phyloP scores from a whole-genome alignment of 352 stramenopile species.

The Pythium aristosporum region DNA sequence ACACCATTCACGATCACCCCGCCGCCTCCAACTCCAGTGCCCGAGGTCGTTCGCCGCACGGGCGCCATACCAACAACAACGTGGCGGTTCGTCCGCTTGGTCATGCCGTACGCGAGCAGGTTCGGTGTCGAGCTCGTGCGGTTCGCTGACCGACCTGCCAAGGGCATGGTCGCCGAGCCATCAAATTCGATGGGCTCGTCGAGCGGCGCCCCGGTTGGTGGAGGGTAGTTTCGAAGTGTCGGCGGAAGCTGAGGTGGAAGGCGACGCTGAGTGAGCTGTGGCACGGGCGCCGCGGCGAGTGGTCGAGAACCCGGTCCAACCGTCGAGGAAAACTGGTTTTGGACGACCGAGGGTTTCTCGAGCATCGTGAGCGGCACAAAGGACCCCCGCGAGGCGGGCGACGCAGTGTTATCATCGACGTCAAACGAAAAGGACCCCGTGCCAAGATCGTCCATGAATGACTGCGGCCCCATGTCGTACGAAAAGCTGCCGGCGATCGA shows the following conservation, averaged over 20 bases:
- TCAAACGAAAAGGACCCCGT: constrained; percentile 13
- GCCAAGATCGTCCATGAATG: constrained; percentile 21
- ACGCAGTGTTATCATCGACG: not conserved
- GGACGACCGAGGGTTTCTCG: constrained; percentile 21
- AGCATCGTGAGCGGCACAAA: constrained; percentile 23
- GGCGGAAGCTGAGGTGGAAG: constrained; percentile 1
- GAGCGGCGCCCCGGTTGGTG: constrained; percentile 5
- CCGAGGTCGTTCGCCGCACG: constrained; percentile 13
- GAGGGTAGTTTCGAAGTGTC: constrained; percentile 18
- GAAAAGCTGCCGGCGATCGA: constrained; percentile 28
- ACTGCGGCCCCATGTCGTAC: constrained; percentile 21
- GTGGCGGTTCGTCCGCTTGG: constrained; percentile 28
- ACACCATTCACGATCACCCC: constrained; percentile 21
- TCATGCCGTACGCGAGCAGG: constrained; percentile 24
- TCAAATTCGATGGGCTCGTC: constrained; percentile 18
- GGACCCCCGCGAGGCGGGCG: constrained; percentile 14
- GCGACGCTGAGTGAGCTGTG: constrained; percentile 20
- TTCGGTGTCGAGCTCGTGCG: constrained; percentile 24
- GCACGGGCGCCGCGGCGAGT: constrained; percentile 10
- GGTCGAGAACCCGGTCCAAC: not conserved
- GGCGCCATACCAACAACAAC: constrained; percentile 23
- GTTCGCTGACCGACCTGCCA: not conserved
- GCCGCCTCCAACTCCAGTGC: not conserved
- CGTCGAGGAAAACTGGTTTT: constrained; percentile 9
- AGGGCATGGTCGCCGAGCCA: not conserved